Percentiles rank a stretch among this genome's conserved stretches.
Conservation (phyloP, 257 asterid species). For the Paraleonurus japonicus region DNA sequence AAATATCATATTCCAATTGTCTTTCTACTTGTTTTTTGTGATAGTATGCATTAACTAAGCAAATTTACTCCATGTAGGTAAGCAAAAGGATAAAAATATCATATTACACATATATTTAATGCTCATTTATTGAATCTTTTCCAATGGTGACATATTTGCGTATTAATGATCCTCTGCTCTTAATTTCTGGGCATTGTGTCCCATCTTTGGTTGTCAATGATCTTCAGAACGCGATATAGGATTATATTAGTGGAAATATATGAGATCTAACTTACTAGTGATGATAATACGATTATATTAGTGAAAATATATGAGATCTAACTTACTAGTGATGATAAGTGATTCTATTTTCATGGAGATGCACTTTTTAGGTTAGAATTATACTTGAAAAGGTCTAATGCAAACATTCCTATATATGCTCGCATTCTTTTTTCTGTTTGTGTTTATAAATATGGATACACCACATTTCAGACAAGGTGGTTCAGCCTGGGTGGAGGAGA, state of each 20-base stretch:
- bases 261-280: background rate
- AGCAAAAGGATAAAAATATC: background rate
- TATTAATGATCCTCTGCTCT: background rate
- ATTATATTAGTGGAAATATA: background rate
- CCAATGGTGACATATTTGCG: no score
- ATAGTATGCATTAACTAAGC: background rate
- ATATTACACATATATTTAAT: background rate
- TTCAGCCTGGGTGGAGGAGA: constrained; percentile 94
- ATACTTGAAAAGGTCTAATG: background rate
- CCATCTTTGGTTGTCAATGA: background rate
- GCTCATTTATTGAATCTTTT: no score
- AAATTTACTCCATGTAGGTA: no score
- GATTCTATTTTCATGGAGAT: background rate
- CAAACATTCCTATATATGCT: background rate
- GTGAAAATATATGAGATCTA: background rate
- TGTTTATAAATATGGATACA: constrained; percentile 5
- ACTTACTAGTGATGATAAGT: background rate
- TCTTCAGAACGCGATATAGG: background rate
- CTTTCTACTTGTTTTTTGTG: background rate
- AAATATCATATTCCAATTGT: background rate
- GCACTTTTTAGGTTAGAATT: background rate
- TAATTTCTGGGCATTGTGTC: background rate
- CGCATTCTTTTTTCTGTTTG: background rate
- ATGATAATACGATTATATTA: background rate
- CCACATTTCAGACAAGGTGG: constrained; percentile 60